Evolutionary conservation across 2,329 filamentous ascomycete species (phyloP), one percentile per base, ranked within the genome.

Genomic region (Talaromyces sp.): DNA sequence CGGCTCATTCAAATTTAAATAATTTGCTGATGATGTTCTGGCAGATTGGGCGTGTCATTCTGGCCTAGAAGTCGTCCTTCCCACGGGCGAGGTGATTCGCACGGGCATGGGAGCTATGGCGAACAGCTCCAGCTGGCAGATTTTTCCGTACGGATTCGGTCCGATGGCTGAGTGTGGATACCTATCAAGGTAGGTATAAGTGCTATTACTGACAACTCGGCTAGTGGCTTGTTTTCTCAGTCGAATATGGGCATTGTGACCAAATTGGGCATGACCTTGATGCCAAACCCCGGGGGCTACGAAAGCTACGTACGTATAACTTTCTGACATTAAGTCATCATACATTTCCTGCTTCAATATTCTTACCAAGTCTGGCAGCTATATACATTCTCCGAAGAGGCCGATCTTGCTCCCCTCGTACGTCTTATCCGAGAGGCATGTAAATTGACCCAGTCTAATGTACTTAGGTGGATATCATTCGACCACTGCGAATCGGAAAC

Each of bases 31-130:
- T 41, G 3, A 11, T 41, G 3, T 26, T 11, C n/a, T 56, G 19
- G n/a, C 4, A 41, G 54, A 81, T 63, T 73, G 74, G 61, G 21
- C 43, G 7, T 46, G 43, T 19, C 75, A 80, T 53, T 78, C 73
- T 14, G 77, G 77, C 1, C 66, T 79, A 63, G 77, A 79, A 60
- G 72, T 79, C 11, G 76, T 79, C 7, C 67, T 79, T 1, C 75
- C 77, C 0, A 70, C 70, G 14, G 75, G 75, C 1, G 66, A 72
- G 27, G 60, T 79, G 2, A 63, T 77, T 7, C 66, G 76, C 14
- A 78, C 75, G 2, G 76, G 75, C 3, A 77, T 78, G 73, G 77
- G 77, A 14, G 68, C 66, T 12, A 67, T 68, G 21, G 66, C 69
- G 4, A 69, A 70, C 7, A 68, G 66, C 58, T 63, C 62, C 31